phyloP scores from a whole-genome alignment of 192 early-diverging fungal species.

The Glomus cerebriforme region DNA sequence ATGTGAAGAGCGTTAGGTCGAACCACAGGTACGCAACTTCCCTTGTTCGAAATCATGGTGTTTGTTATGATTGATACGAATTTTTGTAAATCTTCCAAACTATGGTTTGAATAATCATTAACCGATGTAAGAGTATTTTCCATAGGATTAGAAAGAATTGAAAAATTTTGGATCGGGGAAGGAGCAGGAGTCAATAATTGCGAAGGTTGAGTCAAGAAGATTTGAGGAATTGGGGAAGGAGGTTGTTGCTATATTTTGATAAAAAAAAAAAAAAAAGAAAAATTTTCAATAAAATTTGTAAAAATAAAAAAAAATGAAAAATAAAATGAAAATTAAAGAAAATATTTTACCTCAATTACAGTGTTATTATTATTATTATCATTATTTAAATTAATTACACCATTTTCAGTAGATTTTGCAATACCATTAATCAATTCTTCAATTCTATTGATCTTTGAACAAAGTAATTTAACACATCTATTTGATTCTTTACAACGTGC shows the following conservation, averaged over 20 bases:
- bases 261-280: no score
- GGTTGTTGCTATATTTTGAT: not conserved
- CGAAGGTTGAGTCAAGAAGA: not conserved
- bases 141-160: not conserved
- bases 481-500: slow-evolving; percentile 14
- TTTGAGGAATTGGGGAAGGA: not conserved
- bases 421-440: not conserved
- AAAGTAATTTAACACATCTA: not conserved
- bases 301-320: no score
- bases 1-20: not conserved
- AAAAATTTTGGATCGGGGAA: not conserved
- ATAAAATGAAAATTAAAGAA: no score
- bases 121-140: no score
- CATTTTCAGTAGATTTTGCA: not conserved
- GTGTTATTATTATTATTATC: not conserved
- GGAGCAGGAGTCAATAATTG: not conserved
- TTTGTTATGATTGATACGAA: not conserved
- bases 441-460: not conserved
- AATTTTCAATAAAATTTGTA: no score
- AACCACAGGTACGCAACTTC: not conserved
- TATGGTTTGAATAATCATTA: not conserved
- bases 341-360: not conserved
- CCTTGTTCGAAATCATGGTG: not conserved
- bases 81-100: not conserved
- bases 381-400: not conserved